Evolutionary conservation across 192 early-diverging fungal genomes (phyloP).

Genomic region (Backusella parvicylindrica): DNA sequence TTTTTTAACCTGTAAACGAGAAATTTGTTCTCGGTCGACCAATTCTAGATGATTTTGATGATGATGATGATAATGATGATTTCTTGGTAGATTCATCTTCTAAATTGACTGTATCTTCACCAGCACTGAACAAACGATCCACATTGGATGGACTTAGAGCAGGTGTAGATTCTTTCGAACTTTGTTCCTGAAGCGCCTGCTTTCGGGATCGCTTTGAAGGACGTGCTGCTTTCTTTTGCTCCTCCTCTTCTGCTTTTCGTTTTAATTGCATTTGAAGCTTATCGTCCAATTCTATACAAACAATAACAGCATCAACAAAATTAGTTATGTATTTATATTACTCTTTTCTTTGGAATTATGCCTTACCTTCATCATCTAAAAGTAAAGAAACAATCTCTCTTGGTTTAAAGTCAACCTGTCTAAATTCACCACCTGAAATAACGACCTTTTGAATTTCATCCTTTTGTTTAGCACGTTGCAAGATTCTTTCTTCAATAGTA

Average conservation of each 20-base stretch:
- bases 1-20: conserved; percentile 21
- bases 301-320: too few relatives aligned
- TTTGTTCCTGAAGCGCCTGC: not conserved
- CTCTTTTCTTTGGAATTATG: not conserved
- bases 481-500: conserved; percentile 80
- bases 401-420: conserved; percentile 82
- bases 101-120: conserved; percentile 20
- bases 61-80: not conserved
- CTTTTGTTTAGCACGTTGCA: conserved; percentile 81
- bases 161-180: not conserved
- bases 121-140: conserved; percentile 24
- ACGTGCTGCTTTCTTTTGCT: conserved; percentile 21
- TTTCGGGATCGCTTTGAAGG: conserved; percentile 26
- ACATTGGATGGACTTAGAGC: conserved; percentile 20
- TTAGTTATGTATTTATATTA: too few relatives aligned
- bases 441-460: conserved; percentile 94
- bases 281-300: conserved; percentile 42
- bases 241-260: conserved; percentile 52
- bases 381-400: conserved; percentile 86
- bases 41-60: conserved; percentile 14
- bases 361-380: conserved; percentile 65
- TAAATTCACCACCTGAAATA: conserved; percentile 87
- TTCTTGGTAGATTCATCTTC: not conserved
- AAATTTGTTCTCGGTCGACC: conserved; percentile 26
- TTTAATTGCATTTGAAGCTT: conserved; percentile 55